These are phyloP conservation scores for Pezicula carpinea DNA, from an alignment of 2,329 filamentous ascomycete species.

Conservation along the genomic window DNA sequence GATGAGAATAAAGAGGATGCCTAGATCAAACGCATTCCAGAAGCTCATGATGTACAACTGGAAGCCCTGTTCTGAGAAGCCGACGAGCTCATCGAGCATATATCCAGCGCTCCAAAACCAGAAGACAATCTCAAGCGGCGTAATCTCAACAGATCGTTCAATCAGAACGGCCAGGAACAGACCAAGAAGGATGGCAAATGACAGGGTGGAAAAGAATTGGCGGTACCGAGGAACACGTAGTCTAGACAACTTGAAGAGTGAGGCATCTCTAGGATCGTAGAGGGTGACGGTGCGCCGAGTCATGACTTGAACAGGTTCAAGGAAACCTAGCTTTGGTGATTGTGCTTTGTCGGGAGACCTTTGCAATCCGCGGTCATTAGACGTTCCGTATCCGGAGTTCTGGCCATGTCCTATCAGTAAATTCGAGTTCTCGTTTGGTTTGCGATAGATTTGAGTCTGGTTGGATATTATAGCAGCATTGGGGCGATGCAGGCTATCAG, in stretches of 20 bases:
- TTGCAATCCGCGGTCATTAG: slow-evolving; percentile 16
- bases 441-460: slow-evolving; percentile 8
- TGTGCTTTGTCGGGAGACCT: slow-evolving; percentile 20
- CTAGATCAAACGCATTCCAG: slow-evolving; percentile 94
- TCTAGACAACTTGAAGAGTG: slow-evolving; percentile 84
- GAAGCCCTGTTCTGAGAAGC: slow-evolving; percentile 95
- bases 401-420: slow-evolving; percentile 20
- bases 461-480: slow-evolving; percentile 33
- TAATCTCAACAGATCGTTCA: slow-evolving; percentile 74
- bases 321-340: slow-evolving; percentile 2
- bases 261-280: slow-evolving; percentile 87
- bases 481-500: slow-evolving; percentile 74
- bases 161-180: slow-evolving; percentile 80
- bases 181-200: slow-evolving; percentile 77
- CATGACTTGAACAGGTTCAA: slow-evolving; percentile 6
- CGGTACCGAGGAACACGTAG: slow-evolving; percentile 88
- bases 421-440: slow-evolving; percentile 8
- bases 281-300: slow-evolving; percentile 65
- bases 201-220: slow-evolving; percentile 83
- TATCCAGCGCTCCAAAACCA: slow-evolving; percentile 98
- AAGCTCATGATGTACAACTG: slow-evolving; percentile 96
- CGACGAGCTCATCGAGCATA: slow-evolving; percentile 93
- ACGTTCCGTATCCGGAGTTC: slow-evolving; percentile 33
- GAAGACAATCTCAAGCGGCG: slow-evolving; percentile 79
- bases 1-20: slow-evolving; percentile 79